Evolutionary conservation across 2,329 filamentous ascomycete genomes (phyloP).

Genomic region (Lachnellula occidentalis): DNA sequence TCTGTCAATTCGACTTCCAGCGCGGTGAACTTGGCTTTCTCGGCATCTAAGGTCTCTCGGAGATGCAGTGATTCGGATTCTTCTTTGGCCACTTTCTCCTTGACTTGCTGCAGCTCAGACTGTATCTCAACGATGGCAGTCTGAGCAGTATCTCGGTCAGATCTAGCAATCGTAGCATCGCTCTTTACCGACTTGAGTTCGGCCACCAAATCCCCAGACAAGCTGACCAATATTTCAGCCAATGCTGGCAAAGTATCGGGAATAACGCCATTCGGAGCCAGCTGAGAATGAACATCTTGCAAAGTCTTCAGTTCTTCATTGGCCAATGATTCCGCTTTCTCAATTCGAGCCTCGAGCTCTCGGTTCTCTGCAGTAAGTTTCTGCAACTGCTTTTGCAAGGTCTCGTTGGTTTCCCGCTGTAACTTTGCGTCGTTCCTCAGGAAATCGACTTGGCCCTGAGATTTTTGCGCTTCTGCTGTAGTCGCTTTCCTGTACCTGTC

Average conservation of each 20-base stretch:
- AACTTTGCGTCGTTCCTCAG: conserved; percentile 54
- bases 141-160: conserved; percentile 58
- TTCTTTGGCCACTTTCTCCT: conserved; percentile 46
- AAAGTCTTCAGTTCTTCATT: conserved; percentile 50
- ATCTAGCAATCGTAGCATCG: conserved; percentile 52
- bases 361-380: conserved; percentile 50
- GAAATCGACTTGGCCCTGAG: conserved; percentile 57
- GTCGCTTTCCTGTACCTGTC: conserved; percentile 55
- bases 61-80: conserved; percentile 48
- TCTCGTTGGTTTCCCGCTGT: conserved; percentile 54
- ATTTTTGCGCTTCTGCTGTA: conserved; percentile 51
- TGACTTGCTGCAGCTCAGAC: conserved; percentile 48
- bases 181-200: conserved; percentile 56
- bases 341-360: conserved; percentile 45
- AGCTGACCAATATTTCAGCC: conserved; percentile 52
- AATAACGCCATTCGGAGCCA: conserved; percentile 47
- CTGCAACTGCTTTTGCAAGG: conserved; percentile 53
- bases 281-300: conserved; percentile 51
- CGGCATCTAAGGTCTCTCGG: conserved; percentile 47
- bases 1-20: conserved; percentile 55
- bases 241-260: conserved; percentile 55
- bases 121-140: conserved; percentile 50
- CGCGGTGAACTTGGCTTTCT: conserved; percentile 48
- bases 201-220: conserved; percentile 53
- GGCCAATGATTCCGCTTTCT: conserved; percentile 45